A percentile compares a stretch with the other conserved stretches of the same genome.
These are phyloP conservation scores for Trichoderma sp. DNA, from an alignment of 2,329 filamentous ascomycete species.

Conservation along the genomic window DNA sequence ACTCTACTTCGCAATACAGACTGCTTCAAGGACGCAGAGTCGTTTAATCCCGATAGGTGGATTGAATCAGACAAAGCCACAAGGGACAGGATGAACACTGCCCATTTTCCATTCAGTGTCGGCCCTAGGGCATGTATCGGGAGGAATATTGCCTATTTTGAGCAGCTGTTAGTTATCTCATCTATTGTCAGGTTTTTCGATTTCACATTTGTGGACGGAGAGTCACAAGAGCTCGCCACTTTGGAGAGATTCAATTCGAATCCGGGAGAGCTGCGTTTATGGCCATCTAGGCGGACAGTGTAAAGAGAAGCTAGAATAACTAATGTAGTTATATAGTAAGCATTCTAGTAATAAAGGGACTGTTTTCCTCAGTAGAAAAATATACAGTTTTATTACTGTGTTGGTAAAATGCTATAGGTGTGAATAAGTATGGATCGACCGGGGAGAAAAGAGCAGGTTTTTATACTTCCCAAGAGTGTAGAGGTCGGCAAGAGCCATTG, in stretches of 20 bases:
- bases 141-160: neutral
- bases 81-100: neutral
- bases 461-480: too few species aligned
- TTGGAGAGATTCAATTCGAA: neutral
- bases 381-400: too few species aligned
- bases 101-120: neutral
- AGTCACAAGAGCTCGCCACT: neutral
- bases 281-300: neutral
- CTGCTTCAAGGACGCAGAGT: conserved; percentile 3
- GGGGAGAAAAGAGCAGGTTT: too few species aligned
- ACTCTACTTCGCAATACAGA: neutral
- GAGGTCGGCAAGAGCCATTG: too few species aligned
- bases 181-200: neutral
- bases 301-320: too few species aligned
- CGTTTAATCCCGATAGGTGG: conserved; percentile 19
- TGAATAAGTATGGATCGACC: too few species aligned
- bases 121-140: conserved; percentile 17
- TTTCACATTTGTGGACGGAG: neutral
- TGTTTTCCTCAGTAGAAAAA: too few species aligned
- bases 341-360: too few species aligned
- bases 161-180: neutral
- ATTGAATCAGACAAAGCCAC: neutral
- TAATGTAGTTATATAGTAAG: too few species aligned
- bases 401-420: too few species aligned
- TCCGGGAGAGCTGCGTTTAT: neutral